A percentile compares a stretch with the other conserved stretches of the same genome.
These are phyloP conservation scores for Vitis riparia DNA, from an alignment of 164 flowering plant genomes.

Conservation along the genomic window DNA sequence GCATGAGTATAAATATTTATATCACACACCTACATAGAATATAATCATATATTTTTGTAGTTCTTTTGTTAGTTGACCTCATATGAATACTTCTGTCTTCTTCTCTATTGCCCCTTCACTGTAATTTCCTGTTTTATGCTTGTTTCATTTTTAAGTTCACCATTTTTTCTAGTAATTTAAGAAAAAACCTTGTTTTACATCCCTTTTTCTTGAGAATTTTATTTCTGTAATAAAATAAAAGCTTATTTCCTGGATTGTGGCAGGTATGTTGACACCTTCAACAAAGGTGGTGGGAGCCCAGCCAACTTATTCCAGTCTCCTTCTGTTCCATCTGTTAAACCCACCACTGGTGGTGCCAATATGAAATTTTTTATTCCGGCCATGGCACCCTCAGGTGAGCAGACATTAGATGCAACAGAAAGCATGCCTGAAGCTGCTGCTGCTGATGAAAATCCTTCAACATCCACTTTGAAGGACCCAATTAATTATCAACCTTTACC, in stretches of 20 bases:
- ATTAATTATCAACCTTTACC: conserved; percentile 32
- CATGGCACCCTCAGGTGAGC: conserved; percentile 39
- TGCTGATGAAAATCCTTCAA: conserved; percentile 33
- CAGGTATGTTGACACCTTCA: conserved; percentile 99
- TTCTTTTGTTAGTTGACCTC: too few species aligned
- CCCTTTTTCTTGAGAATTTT: not conserved
- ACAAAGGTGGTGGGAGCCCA: conserved; percentile 66
- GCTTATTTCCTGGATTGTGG: conserved; percentile 15
- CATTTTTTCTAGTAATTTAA: too few species aligned
- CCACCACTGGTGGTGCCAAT: conserved; percentile 38
- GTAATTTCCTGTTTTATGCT: too few species aligned
- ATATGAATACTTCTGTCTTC: too few species aligned
- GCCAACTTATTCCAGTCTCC: conserved; percentile 73
- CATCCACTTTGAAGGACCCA: conserved; percentile 30
- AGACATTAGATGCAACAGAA: conserved; percentile 37
- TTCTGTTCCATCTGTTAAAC: conserved; percentile 58
- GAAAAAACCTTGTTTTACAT: too few species aligned
- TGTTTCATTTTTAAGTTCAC: too few species aligned
- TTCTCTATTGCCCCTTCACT: too few species aligned
- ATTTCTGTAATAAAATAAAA: not conserved
- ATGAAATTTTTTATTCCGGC: conserved; percentile 81
- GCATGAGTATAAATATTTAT: too few species aligned
- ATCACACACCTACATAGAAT: too few species aligned
- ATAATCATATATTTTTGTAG: too few species aligned
- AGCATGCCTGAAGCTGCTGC: conserved; percentile 27